Base-by-base conservation (phyloP, 2,329 filamentous ascomycete species). In the Diaporthe capsici region DNA sequence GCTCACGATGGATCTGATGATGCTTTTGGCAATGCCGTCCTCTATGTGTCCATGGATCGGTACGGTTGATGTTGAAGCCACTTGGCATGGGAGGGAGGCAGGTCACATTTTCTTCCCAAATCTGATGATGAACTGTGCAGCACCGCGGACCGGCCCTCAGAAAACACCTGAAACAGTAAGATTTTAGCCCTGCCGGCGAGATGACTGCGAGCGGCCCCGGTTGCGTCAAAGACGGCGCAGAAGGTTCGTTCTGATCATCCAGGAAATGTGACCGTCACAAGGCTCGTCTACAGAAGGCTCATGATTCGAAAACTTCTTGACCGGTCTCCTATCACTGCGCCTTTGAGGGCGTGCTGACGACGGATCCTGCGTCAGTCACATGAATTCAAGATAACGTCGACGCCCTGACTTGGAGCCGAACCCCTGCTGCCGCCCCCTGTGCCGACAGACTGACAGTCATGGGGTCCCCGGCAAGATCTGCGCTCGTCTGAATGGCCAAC, bases 91-190 rank as follows among this genome's bases (percentile, higher is more conserved):
- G 22, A 25, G 42, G 17, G 20, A 44, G 53, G 22, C 31, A 51
- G 39, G 51, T 75, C 58, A 60, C 49, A 53, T 65, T 31, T 42
- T 58, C 44, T 55, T 15, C 58, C 60, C 25, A 55, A 63, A 67
- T 60, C 20, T 31, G 49, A 72, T n/a, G 28, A 20, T 31, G 15
- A 57, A 51, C 20, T 42, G 68, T 67, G 58, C 68, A 44, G 49
- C 71, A 70, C 74, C 61, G 60, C 74, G 74, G 74, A 61, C 72
- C 74, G 74, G 71, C 42, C 74, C 71, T 75, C 74, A 39, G 31
- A 47, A 49, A 47, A 58, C 25, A 37, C 51, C 57, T 57, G 65
- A 34, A 60, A 37, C 53, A 47, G 74, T 75, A 61, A 75, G 74
- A 70, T 61, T 73, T 73, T 75, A 75, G 74, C 34, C 34, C 25